These are phyloP conservation scores for Colletotrichum musae DNA, from an alignment of 2,329 filamentous ascomycete genomes.

Conservation along the genomic window DNA sequence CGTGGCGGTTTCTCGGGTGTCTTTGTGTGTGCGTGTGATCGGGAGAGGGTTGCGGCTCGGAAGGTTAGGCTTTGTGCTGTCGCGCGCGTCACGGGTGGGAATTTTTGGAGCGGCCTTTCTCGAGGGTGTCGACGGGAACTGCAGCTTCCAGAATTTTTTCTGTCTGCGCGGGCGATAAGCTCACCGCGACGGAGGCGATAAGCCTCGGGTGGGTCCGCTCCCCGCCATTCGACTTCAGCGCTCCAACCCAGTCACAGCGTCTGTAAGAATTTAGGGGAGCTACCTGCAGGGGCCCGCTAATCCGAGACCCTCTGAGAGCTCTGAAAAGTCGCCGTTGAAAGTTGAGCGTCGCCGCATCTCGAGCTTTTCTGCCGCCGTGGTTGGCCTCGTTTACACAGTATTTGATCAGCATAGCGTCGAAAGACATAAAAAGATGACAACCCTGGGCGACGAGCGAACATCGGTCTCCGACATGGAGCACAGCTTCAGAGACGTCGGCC, in stretches of 20 bases:
- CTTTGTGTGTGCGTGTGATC: not conserved
- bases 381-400: no score
- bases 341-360: no score
- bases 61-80: constrained; percentile 9
- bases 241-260: not conserved
- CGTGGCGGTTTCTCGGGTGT: constrained; percentile 31
- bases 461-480: constrained; percentile 11
- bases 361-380: no score
- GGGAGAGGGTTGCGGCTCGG: not conserved
- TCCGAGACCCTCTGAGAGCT: constrained; percentile 3
- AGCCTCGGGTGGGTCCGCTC: constrained; percentile 33
- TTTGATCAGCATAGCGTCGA: not conserved
- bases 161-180: constrained; percentile 41
- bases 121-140: constrained; percentile 1
- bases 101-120: constrained; percentile 23
- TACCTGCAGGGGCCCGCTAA: constrained; percentile 1
- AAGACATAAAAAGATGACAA: not conserved
- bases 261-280: no score
- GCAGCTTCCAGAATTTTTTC: constrained; percentile 43
- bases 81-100: constrained; percentile 31
- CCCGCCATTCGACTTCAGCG: constrained; percentile 32
- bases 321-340: not conserved
- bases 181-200: constrained; percentile 36
- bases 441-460: not conserved
- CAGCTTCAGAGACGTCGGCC: constrained; percentile 9